Conservation (phyloP, 2,329 filamentous ascomycete genomes). For the Stachybotrys elegans region DNA sequence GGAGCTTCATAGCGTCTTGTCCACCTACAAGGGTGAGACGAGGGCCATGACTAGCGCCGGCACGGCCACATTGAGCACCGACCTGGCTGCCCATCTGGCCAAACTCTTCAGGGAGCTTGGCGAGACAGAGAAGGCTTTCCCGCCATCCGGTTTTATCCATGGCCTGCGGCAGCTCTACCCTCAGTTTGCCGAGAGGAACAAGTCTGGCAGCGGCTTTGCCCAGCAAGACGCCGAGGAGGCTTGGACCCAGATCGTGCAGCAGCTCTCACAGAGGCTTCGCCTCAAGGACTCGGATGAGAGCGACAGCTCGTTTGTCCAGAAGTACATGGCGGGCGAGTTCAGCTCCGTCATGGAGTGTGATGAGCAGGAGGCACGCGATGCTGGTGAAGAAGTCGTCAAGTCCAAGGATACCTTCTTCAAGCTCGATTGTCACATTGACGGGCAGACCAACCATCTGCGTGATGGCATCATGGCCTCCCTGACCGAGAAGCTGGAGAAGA, state of each 20-base stretch:
- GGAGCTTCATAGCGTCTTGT: constrained; percentile 78
- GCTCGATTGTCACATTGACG: constrained; percentile 92
- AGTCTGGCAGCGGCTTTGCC: constrained; percentile 79
- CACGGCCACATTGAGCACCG: constrained; percentile 46
- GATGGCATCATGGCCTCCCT: constrained; percentile 82
- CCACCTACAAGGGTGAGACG: constrained; percentile 42
- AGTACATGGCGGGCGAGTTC: constrained; percentile 82
- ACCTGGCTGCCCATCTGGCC: constrained; percentile 72
- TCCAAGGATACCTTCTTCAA: constrained; percentile 78
- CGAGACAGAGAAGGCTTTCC: constrained; percentile 81
- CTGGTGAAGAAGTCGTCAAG: constrained; percentile 63
- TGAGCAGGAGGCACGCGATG: constrained; percentile 70
- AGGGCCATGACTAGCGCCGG: constrained; percentile 18
- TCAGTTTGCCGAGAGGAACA: constrained; percentile 87
- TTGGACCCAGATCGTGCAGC: constrained; percentile 90
- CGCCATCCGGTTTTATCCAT: constrained; percentile 76
- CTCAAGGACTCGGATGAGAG: constrained; percentile 49
- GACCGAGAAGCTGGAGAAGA: constrained; percentile 87
- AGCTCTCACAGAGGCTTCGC: constrained; percentile 73
- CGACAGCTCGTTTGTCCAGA: constrained; percentile 74
- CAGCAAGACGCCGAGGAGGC: constrained; percentile 98
- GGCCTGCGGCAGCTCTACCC: constrained; percentile 76
- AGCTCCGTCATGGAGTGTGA: constrained; percentile 77
- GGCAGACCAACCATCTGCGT: constrained; percentile 79
- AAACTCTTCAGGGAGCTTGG: constrained; percentile 87